Conservation (phyloP, 208 protist species). For the Crithidia bombi region DNA sequence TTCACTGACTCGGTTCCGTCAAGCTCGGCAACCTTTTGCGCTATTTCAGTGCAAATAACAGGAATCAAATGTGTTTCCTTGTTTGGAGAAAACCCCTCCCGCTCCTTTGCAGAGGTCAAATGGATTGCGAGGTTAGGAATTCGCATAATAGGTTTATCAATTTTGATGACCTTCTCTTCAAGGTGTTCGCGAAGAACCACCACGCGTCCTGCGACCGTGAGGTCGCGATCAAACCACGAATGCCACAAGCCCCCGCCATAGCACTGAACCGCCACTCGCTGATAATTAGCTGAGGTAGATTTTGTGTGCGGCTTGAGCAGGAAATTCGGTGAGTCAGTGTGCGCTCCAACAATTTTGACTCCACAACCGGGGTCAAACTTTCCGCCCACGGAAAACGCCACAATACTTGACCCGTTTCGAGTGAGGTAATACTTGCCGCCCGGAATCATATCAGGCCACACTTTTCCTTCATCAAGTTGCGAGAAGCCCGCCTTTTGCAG, state of each 20-base stretch:
- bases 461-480: slow-evolving; percentile 59
- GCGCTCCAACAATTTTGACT: slow-evolving; percentile 96
- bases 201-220: slow-evolving; percentile 88
- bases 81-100: slow-evolving; percentile 94
- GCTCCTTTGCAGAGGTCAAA: slow-evolving; percentile 76
- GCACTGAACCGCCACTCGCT: slow-evolving; percentile 79
- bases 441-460: slow-evolving; percentile 65
- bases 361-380: slow-evolving; percentile 86
- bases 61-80: slow-evolving; percentile 95
- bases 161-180: slow-evolving; percentile 63
- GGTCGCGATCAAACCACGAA: slow-evolving; percentile 92
- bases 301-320: slow-evolving; percentile 76
- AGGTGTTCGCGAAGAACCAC: slow-evolving; percentile 48
- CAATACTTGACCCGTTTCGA: slow-evolving; percentile 95
- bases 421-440: slow-evolving; percentile 97
- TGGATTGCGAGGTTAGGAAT: slow-evolving; percentile 98
- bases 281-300: slow-evolving; percentile 39
- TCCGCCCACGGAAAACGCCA: slow-evolving; percentile 96
- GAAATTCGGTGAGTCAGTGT: slow-evolving; percentile 97
- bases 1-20: slow-evolving; percentile 17
- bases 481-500: slow-evolving; percentile 57
- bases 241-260: slow-evolving; percentile 92
- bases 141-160: slow-evolving; percentile 93
- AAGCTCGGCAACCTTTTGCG: slow-evolving; percentile 25
- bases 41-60: slow-evolving; percentile 79